These are phyloP conservation scores for Diddensiella transvaalensis DNA, from an alignment of 805 yeast species.

Conservation along the genomic window DNA sequence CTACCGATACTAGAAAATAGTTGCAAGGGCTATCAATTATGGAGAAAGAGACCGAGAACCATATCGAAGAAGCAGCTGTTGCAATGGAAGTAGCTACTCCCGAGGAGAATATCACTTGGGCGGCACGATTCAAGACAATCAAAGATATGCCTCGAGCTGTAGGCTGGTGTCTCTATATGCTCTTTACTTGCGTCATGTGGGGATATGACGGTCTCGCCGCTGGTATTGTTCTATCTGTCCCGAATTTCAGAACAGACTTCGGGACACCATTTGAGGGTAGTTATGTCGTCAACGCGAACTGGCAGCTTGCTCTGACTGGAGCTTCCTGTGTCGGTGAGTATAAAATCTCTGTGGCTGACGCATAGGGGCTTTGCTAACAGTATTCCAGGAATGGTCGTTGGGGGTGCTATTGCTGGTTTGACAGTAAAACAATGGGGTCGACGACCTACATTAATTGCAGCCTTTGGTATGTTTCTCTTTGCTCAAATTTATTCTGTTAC, in stretches of 20 bases:
- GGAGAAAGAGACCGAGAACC: background rate
- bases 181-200: constrained; percentile 3
- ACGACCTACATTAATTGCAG: background rate
- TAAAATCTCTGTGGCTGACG: too few species aligned
- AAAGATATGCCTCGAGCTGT: constrained; percentile 10
- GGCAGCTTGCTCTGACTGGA: constrained; percentile 15
- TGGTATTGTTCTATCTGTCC: constrained; percentile 11
- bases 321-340: constrained; percentile 3
- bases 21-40: too few species aligned
- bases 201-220: constrained; percentile 15
- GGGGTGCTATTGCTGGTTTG: background rate
- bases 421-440: background rate
- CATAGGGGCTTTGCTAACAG: too few species aligned
- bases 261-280: constrained; percentile 9
- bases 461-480: constrained; percentile 3
- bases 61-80: background rate
- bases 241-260: constrained; percentile 11
- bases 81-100: background rate
- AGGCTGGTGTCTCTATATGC: constrained; percentile 7
- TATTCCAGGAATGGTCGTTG: constrained; percentile 1
- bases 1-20: too few species aligned
- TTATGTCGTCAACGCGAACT: constrained; percentile 9
- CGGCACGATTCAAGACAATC: background rate
- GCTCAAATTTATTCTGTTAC: background rate
- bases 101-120: background rate